These are phyloP conservation scores for Boehmeria nivea DNA, from an alignment of 306 rosid species.

Conservation along the genomic window DNA sequence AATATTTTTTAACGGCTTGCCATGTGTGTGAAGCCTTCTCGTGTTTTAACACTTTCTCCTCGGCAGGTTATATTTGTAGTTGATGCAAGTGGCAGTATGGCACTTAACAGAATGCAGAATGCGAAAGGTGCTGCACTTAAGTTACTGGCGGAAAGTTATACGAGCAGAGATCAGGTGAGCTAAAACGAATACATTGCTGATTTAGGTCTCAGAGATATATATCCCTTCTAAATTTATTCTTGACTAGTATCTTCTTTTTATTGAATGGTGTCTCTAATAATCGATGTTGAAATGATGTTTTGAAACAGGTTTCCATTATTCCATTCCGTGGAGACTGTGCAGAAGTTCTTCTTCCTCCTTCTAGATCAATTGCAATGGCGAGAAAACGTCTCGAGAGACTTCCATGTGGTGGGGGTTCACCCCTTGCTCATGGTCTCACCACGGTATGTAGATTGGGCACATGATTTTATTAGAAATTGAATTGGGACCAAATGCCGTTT, in stretches of 20 bases:
- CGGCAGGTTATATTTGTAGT: conserved; percentile 90
- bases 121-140: conserved; percentile 99
- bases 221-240: neutral
- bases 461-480: too few relatives aligned
- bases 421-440: conserved; percentile 96
- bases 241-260: neutral
- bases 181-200: neutral
- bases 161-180: conserved; percentile 94
- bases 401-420: conserved; percentile 99
- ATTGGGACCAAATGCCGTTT: too few relatives aligned
- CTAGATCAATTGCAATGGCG: conserved; percentile 98
- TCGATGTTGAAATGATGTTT: too few relatives aligned
- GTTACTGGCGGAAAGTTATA: conserved; percentile 93
- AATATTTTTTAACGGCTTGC: neutral
- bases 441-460: conserved; percentile 38
- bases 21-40: neutral
- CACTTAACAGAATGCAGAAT: conserved; percentile 95
- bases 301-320: conserved; percentile 79
- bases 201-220: neutral
- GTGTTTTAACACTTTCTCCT: conserved; percentile 10
- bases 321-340: conserved; percentile 98
- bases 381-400: conserved; percentile 93
- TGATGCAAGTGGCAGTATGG: conserved; percentile 99
- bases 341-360: conserved; percentile 97
- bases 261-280: too few relatives aligned